Evolutionary conservation across 345 rosid species (phyloP), one percentile per base, ranked within the genome.

Genomic region (Eucalyptus paniculata): DNA sequence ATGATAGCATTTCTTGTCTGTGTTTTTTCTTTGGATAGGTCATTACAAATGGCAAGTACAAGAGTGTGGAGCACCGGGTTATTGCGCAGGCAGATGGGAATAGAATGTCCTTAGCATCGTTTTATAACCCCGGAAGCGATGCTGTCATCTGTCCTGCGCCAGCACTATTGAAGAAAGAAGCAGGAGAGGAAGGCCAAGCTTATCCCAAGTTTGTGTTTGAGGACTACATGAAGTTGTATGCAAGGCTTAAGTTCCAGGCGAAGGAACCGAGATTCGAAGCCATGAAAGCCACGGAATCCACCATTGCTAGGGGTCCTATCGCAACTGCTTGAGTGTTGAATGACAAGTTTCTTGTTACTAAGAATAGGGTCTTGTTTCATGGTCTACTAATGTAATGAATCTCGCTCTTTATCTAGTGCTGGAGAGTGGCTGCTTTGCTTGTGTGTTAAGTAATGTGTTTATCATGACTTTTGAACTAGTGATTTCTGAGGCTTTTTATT

Each of bases 221-320:
- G 26, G 99, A 97, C 89, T 97, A 97, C 93, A 97, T 97, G 99
- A 96, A 96, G 90, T 93, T 96, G 17, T 97, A 97, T 87, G 91
- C 95, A 21, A 93, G 92, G 4, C 92, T 96, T 44, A 97, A 97
- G 91, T 97, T 97, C 92, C 93, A 96, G 91, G 94, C 99, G 86
- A 96, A 97, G 91, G 97, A 96, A 90, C 97, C 99, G 7, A 95
- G 99, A 89, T 96, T 97, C 91, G 96, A 97, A 93, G 97, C 97
- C 88, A 96, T 97, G 96, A 97, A 95, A 89, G 93, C 94, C 88
- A 89, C 90, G 53, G 93, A 92, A 86, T 86, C 91, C 47, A 40
- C 85, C 85, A 40, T 77, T 40, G 85, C 47, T 40, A 23, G 47
- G 8, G 47, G 47, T 77, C 85, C 85, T 6, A 77, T 77, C 47